Evolutionary conservation across 2,329 filamentous ascomycete species (phyloP).

Genomic region (Fusarium sp.): DNA sequence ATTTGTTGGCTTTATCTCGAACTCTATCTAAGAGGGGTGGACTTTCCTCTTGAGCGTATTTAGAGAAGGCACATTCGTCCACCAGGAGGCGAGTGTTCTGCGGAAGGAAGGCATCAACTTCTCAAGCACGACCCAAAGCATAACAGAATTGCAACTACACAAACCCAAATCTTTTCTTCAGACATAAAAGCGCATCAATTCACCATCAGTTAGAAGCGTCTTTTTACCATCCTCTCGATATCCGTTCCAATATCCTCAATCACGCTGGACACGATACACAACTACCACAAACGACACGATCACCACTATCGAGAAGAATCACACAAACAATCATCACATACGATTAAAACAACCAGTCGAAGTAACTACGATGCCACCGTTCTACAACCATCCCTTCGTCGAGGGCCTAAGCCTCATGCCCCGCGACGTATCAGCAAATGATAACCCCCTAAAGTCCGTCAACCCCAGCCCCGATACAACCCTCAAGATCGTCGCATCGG

Average conservation of each 20-base stretch:
- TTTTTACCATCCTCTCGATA: background rate
- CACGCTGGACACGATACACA: background rate
- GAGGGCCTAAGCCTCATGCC: background rate
- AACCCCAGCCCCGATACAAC: constrained; percentile 12
- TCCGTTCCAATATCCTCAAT: constrained; percentile 7
- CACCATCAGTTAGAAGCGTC: background rate
- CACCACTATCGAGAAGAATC: background rate
- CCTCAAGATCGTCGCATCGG: constrained; percentile 42
- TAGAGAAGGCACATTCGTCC: background rate
- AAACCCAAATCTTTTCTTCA: background rate
- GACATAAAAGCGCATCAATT: background rate
- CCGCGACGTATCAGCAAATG: background rate
- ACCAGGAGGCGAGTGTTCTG: background rate
- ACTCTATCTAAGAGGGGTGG: background rate
- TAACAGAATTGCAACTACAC: background rate
- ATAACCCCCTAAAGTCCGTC: constrained; percentile 20
- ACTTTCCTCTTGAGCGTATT: background rate
- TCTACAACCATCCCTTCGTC: background rate
- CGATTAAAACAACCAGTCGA: background rate
- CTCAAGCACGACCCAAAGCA: background rate
- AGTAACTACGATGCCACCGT: background rate
- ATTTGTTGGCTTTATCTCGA: no score
- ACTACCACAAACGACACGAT: background rate
- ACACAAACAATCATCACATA: rapidly evolving
- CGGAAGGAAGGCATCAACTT: background rate